Base-by-base conservation (phyloP, 805 yeast genomes). In the Nadsonia fulvescens region DNA sequence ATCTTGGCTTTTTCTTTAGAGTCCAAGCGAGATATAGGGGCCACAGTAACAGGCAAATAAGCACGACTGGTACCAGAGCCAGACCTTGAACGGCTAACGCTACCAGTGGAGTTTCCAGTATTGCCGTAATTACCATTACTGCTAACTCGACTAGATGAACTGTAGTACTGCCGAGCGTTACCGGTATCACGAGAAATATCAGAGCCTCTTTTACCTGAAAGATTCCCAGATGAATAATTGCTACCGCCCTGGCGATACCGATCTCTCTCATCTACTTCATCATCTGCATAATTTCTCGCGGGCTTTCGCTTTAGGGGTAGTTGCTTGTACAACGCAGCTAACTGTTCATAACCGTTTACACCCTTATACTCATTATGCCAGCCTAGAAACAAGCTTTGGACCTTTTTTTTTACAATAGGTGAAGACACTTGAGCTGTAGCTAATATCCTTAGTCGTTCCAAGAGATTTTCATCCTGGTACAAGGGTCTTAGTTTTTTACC, bases 1-100 rank as follows among this genome's bases (percentile, higher is more conserved):
- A 86, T 74, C 44, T 61, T 69, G 11, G 93, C 83, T 1, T 70
- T 66, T 40, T 77, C 93, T 33, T 69, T 66, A 26, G 55, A 58
- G 36, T 23, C 28, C 6, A 20, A 20, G 10, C 20, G 8, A 12
- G 28, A 23, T 8, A 23, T 23, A 2, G 5, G 7, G 4, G 28
- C 20, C 12, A 23, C 12, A 9, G 28, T 20, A 9, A 23, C 23
- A 3, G 28, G 15, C 8, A 25, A 16, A 1, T 23, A 23, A 15
- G 28, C 20, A 8, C 23, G 28, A 1, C 23, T 25, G 6, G 27
- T 15, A 2, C 27, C 27, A 18, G 22, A 8, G n/a, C n/a, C n/a
- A n/a, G n/a, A n/a, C n/a, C n/a, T n/a, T n/a, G n/a, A n/a, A n/a
- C n/a, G n/a, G n/a, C n/a, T n/a, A n/a, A n/a, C n/a, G n/a, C n/a